Conservation (phyloP, 345 rosid species). For the Eucalyptus microcorys region DNA sequence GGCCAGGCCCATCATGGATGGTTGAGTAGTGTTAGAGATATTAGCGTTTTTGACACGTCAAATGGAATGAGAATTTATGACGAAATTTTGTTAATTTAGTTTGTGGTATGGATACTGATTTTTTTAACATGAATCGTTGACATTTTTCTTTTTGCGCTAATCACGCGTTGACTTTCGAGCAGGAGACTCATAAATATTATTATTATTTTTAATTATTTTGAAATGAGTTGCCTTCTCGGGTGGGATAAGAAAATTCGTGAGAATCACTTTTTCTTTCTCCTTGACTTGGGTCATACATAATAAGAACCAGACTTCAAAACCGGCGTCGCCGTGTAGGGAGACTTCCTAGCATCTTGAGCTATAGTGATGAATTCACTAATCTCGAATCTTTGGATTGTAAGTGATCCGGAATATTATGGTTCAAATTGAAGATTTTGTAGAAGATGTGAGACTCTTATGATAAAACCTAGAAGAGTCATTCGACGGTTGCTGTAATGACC, state of each 20-base stretch:
- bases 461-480: not conserved
- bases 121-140: not conserved
- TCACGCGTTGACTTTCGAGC: not conserved
- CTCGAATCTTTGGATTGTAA: not conserved
- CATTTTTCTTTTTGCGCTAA: not conserved
- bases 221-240: not conserved
- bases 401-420: not conserved
- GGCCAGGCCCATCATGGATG: not conserved
- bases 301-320: not conserved
- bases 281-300: not conserved
- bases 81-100: not conserved
- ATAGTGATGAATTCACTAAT: not conserved
- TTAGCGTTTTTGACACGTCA: not conserved
- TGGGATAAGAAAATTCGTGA: not conserved
- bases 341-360: not conserved
- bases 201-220: rapidly evolving
- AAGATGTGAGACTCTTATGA: not conserved
- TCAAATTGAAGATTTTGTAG: not conserved
- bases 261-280: not conserved
- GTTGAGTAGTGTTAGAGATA: not conserved
- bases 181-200: not conserved
- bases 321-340: not conserved
- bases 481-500: rapidly evolving
- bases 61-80: not conserved
- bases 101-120: not conserved